Base-by-base conservation (phyloP, 805 yeast species). In the Starmerella floris region DNA sequence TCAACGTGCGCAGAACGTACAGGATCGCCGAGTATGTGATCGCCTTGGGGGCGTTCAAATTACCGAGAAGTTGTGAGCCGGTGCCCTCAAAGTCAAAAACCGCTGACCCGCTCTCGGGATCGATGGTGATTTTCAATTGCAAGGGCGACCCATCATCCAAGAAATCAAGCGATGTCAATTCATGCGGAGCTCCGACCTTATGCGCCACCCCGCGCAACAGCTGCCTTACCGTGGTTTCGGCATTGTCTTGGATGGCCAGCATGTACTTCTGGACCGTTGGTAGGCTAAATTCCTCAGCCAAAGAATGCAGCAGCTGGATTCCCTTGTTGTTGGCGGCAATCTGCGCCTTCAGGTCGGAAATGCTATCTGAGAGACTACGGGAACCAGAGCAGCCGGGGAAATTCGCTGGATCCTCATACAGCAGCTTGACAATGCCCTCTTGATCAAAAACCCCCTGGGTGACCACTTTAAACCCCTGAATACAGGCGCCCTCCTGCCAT, bases 401-500 rank as follows among this genome's bases (percentile, higher is more conserved):
- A 52, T 76, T 68, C 0, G 93, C 81, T 0, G 96, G 96, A 44
- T 80, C 81, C 13, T 69, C 71, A 33, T 78, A 66, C 41, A 88
- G 64, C 20, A 79, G 56, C 39, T 72, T 67, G 13, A 75, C 70
- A 40, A 87, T 74, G 9, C 75, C 70, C 15, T 68, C 79, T 50
- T 81, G 84, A 55, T 85, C 85, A 57, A 87, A 87, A 35, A 63
- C 65, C 2, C 94, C 94, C 41, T 72, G 65, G 26, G 68, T 62
- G 6, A 85, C 88, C 15, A 88, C 67, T 46, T 81, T 68, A 57
- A 79, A 87, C 1, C 91, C 77, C 54, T 74, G 72, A 28, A 88
- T 84, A 2, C 83, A 74, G 2, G 95, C 95, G 35, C 96, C 97
- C 62, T 87, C 96, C 56, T 87, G 87, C 68, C 76, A 79, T 32